Evolutionary conservation across 179 eudicot genomes (phyloP).

Genomic region (Carnegiea gigantea): DNA sequence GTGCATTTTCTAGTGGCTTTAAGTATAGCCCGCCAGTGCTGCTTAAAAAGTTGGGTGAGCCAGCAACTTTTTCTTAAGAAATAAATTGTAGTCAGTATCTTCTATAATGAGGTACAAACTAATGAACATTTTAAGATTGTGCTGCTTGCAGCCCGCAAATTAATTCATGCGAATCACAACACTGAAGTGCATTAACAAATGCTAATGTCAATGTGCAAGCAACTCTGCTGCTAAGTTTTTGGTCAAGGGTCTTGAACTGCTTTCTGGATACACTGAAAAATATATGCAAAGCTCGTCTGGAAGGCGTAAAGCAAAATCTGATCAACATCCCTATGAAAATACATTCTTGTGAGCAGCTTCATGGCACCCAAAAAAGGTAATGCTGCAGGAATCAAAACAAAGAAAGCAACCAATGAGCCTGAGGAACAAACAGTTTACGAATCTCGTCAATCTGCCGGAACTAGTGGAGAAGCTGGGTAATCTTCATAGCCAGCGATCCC

Average conservation of each 20-base stretch:
- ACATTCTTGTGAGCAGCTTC: conserved; percentile 20
- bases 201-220: neutral
- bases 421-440: conserved; percentile 3
- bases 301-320: conserved; percentile 18
- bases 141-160: neutral
- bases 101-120: too few relatives aligned
- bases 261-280: conserved; percentile 6
- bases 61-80: too few relatives aligned
- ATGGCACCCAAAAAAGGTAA: conserved; percentile 10
- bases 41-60: too few relatives aligned
- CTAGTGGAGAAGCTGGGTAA: conserved; percentile 52
- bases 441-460: neutral
- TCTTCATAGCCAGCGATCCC: conserved; percentile 77
- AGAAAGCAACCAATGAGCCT: neutral
- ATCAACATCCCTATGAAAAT: conserved; percentile 16
- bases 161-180: neutral
- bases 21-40: neutral
- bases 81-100: too few relatives aligned
- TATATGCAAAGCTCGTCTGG: conserved; percentile 11
- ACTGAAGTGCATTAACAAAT: neutral
- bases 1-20: neutral
- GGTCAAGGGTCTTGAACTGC: neutral
- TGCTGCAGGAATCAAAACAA: conserved; percentile 21
- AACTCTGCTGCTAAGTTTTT: neutral
- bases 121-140: too few relatives aligned